phyloP scores from a whole-genome alignment of 495 filamentous ascomycete genomes.

The Hypoxylon crocopeplum region DNA sequence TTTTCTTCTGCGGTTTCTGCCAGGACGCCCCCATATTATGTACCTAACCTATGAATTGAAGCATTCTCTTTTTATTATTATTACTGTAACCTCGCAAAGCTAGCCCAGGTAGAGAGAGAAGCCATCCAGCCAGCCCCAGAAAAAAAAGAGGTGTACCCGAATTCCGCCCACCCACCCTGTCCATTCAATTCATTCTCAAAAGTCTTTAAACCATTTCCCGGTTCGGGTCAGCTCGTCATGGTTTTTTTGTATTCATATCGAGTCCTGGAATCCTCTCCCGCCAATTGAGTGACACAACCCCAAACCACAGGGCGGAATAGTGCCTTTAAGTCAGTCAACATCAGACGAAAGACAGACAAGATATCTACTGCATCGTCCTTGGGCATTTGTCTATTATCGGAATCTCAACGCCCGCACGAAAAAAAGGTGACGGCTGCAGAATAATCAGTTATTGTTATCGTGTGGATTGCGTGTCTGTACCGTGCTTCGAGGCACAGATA shows the following conservation, averaged over 20 bases:
- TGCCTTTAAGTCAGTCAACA: conserved; percentile 14
- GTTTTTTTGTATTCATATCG: conserved; percentile 37
- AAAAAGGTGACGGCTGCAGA: conserved; percentile 14
- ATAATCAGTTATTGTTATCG: conserved; percentile 27
- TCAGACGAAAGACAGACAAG: neutral
- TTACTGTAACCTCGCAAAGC: conserved; percentile 38
- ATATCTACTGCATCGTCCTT: conserved; percentile 20
- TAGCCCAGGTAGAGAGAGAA: conserved; percentile 13
- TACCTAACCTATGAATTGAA: conserved; percentile 28
- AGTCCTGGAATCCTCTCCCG: conserved; percentile 30
- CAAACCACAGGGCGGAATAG: conserved; percentile 31
- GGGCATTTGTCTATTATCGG: conserved; percentile 28
- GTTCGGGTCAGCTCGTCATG: conserved; percentile 38
- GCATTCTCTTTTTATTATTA: conserved; percentile 34
- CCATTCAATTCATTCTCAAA: conserved; percentile 37
- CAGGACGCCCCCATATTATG: conserved; percentile 32
- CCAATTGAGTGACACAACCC: conserved; percentile 40
- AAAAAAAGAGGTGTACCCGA: conserved; percentile 34
- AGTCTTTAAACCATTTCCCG: conserved; percentile 35
- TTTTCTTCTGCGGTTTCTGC: no score
- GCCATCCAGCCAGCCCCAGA: conserved; percentile 30
- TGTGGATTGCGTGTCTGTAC: conserved; percentile 32
- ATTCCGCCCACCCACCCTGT: conserved; percentile 24
- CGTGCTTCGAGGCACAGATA: conserved; percentile 28
- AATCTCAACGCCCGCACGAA: conserved; percentile 24